A percentile compares a stretch with the other conserved stretches of the same genome.
These are phyloP conservation scores for Rhodofomes roseus DNA, from an alignment of 1,284 basidiomycete species.

Conservation along the genomic window DNA sequence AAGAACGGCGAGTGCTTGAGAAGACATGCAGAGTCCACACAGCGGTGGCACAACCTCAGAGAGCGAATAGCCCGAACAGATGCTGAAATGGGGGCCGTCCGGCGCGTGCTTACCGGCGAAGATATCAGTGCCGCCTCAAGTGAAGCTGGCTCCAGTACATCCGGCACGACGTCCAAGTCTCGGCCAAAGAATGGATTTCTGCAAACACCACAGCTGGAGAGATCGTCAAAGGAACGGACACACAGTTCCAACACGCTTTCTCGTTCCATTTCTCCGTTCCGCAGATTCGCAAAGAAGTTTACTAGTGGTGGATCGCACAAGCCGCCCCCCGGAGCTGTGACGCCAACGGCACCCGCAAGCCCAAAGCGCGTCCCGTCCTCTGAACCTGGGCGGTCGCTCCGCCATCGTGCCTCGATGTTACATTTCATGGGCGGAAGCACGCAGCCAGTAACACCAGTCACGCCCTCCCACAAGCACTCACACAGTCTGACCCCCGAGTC, in stretches of 20 bases:
- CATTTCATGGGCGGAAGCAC: constrained; percentile 33
- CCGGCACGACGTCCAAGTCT: constrained; percentile 42
- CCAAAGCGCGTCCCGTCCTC: constrained; percentile 45
- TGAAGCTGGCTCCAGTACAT: constrained; percentile 66
- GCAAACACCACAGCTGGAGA: constrained; percentile 54
- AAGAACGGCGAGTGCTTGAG: constrained; percentile 93
- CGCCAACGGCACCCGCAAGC: constrained; percentile 47
- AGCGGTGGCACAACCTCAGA: constrained; percentile 76
- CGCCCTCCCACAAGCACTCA: constrained; percentile 62
- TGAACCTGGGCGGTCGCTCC: constrained; percentile 47
- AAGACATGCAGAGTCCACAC: constrained; percentile 80
- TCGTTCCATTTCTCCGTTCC: constrained; percentile 72
- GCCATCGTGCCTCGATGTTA: constrained; percentile 62
- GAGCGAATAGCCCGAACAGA: constrained; percentile 78
- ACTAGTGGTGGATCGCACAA: constrained; percentile 41
- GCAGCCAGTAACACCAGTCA: constrained; percentile 42
- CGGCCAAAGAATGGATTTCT: constrained; percentile 46
- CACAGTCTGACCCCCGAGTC: constrained; percentile 69
- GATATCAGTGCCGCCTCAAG: constrained; percentile 45
- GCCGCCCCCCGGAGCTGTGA: constrained; percentile 34
- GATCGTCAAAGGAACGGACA: constrained; percentile 31
- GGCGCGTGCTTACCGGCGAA: constrained; percentile 52
- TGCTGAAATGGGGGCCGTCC: constrained; percentile 73
- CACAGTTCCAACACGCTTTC: constrained; percentile 57
- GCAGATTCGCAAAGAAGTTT: constrained; percentile 69